A percentile compares a stretch with the other conserved stretches of the same genome.
phyloP scores from a whole-genome alignment of 2,329 filamentous ascomycete species.

The Onygenales sp. region DNA sequence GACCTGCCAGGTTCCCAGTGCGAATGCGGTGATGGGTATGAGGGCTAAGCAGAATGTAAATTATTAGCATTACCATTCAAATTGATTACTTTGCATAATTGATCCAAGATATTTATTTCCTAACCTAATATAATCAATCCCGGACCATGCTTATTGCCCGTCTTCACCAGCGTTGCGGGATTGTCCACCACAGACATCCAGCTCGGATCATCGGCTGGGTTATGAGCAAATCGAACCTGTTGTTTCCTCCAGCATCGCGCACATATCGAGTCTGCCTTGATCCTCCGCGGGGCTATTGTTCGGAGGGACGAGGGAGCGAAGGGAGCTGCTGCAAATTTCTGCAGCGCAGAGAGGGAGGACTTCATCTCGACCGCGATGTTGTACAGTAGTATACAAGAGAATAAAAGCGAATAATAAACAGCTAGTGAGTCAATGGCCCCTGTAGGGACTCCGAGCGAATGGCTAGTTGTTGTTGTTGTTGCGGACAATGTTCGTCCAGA shows the following conservation, averaged over 20 bases:
- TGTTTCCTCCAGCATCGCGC: slow-evolving; percentile 24
- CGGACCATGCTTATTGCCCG: slow-evolving; percentile 64
- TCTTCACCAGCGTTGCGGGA: slow-evolving; percentile 68
- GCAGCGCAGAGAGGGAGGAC: slow-evolving; percentile 1
- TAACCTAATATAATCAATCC: slow-evolving; percentile 65
- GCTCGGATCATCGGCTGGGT: slow-evolving; percentile 62
- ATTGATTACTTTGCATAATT: background rate
- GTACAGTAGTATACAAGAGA: background rate
- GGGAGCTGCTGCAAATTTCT: slow-evolving; percentile 1
- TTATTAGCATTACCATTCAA: background rate
- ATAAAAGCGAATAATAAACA: background rate
- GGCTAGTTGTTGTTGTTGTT: background rate
- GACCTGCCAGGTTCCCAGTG: slow-evolving; percentile 90
- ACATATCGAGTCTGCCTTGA: slow-evolving; percentile 22
- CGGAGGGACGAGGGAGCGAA: background rate
- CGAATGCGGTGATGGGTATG: slow-evolving; percentile 85
- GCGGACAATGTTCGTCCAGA: background rate
- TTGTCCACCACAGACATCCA: slow-evolving; percentile 84
- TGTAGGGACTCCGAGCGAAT: background rate
- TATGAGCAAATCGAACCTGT: slow-evolving; percentile 33
- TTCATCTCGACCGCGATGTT: background rate
- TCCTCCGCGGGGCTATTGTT: background rate
- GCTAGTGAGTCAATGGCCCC: background rate
- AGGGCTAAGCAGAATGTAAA: slow-evolving; percentile 41
- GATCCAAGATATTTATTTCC: background rate